These are phyloP conservation scores for Rhizopogon roseolus DNA, from an alignment of 768 basidiomycete genomes.

Conservation along the genomic window DNA sequence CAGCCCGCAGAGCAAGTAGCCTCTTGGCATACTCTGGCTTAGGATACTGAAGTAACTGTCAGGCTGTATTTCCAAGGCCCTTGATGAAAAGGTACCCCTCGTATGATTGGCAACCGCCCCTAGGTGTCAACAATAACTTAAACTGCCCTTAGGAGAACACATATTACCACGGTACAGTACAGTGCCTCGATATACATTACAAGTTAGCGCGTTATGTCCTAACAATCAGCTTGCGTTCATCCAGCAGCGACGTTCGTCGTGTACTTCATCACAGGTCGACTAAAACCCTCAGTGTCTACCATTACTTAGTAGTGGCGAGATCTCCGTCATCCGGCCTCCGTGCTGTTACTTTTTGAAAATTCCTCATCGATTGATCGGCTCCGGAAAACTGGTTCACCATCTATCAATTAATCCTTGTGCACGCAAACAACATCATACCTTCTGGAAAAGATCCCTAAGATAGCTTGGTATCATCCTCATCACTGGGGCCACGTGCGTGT, in stretches of 20 bases:
- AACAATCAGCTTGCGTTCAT: not conserved
- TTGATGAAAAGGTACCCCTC: too few species aligned
- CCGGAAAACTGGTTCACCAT: conserved; percentile 43
- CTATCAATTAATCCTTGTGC: not conserved
- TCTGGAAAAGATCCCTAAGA: conserved; percentile 68
- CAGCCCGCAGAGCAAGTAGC: too few species aligned
- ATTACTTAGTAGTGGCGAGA: not conserved
- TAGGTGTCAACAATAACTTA: too few species aligned
- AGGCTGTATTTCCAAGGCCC: too few species aligned
- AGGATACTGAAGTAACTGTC: not conserved
- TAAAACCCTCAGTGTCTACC: not conserved
- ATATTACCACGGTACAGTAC: not conserved
- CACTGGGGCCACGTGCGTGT: conserved; percentile 53
- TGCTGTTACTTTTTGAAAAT: conserved; percentile 62
- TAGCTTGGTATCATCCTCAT: conserved; percentile 65
- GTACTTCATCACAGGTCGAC: not conserved
- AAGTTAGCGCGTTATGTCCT: not conserved
- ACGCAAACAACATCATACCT: conserved; percentile 39
- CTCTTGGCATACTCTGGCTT: not conserved
- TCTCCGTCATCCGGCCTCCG: conserved; percentile 50
- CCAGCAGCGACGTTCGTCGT: not conserved
- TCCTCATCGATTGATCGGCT: conserved; percentile 69
- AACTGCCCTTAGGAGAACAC: too few species aligned
- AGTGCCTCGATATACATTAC: not conserved
- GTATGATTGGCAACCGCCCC: too few species aligned